These are phyloP conservation scores for Phytophthora colocasiae DNA, from an alignment of 352 stramenopile species.

Conservation along the genomic window DNA sequence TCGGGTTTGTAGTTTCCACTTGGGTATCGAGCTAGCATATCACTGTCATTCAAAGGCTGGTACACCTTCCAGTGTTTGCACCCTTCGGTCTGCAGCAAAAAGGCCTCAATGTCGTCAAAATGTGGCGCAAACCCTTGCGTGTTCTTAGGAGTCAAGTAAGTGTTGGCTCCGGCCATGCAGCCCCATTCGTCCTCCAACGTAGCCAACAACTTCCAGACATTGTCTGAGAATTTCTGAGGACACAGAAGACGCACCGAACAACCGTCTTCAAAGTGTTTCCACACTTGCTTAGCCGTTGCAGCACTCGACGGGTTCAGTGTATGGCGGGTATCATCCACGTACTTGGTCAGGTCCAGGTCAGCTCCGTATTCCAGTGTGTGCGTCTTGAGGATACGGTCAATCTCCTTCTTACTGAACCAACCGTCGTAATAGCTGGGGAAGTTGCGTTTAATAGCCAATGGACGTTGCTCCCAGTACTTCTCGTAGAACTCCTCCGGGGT, in stretches of 20 bases:
- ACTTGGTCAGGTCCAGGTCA: constrained; percentile 91
- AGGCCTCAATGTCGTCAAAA: constrained; percentile 98
- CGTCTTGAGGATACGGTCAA: constrained; percentile 78
- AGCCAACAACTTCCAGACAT: constrained; percentile 91
- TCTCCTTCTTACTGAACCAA: constrained; percentile 78
- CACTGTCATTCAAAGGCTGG: constrained; percentile 54
- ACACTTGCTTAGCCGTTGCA: constrained; percentile 73
- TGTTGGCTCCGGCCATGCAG: constrained; percentile 95
- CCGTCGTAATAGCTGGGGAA: constrained; percentile 76
- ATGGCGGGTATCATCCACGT: constrained; percentile 80
- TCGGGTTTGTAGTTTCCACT: constrained; percentile 82
- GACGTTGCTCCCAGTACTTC: constrained; percentile 94
- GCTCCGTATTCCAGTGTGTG: constrained; percentile 79
- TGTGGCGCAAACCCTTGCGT: constrained; percentile 97
- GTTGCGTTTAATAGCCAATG: constrained; percentile 87
- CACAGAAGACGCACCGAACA: constrained; percentile 93
- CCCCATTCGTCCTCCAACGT: constrained; percentile 94
- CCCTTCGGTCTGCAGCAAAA: constrained; percentile 94
- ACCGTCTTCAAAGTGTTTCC: constrained; percentile 83
- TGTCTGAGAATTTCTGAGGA: constrained; percentile 93
- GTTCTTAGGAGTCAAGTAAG: constrained; percentile 93
- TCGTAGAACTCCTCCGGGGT: constrained; percentile 91
- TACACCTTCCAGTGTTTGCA: constrained; percentile 95
- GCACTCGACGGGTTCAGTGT: constrained; percentile 70
- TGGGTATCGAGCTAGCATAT: constrained; percentile 68